These are phyloP conservation scores for Kregervanrija pseudodelftensis DNA, from an alignment of 805 yeast species.

Conservation along the genomic window DNA sequence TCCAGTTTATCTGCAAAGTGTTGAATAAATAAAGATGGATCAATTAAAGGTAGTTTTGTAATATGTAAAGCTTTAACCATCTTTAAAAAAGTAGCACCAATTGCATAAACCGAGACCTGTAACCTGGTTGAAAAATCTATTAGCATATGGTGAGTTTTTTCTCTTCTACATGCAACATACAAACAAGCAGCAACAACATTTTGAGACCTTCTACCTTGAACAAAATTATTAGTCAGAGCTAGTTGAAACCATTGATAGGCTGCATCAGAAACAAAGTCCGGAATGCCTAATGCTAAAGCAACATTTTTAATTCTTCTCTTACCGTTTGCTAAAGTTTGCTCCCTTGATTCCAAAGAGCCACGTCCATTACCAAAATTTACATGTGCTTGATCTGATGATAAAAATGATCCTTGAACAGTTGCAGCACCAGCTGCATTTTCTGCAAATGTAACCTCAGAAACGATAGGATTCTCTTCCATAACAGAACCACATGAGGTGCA, in stretches of 20 bases:
- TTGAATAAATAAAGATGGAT: slow-evolving; percentile 88
- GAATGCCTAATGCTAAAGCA: slow-evolving; percentile 70
- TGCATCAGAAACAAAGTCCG: slow-evolving; percentile 78
- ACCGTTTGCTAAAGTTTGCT: slow-evolving; percentile 83
- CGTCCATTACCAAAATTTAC: slow-evolving; percentile 64
- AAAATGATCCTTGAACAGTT: slow-evolving; percentile 88
- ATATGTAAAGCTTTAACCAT: slow-evolving; percentile 84
- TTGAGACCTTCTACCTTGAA: slow-evolving; percentile 94
- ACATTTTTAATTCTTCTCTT: slow-evolving; percentile 70
- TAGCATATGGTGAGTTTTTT: slow-evolving; percentile 87
- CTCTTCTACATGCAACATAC: slow-evolving; percentile 89
- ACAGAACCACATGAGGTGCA: slow-evolving; percentile 85
- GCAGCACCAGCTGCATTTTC: slow-evolving; percentile 94
- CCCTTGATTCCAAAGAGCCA: slow-evolving; percentile 78
- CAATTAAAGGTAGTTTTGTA: slow-evolving; percentile 75
- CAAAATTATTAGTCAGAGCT: slow-evolving; percentile 83
- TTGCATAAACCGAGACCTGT: slow-evolving; percentile 85
- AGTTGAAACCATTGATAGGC: slow-evolving; percentile 86
- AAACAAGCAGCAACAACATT: slow-evolving; percentile 93
- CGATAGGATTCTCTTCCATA: slow-evolving; percentile 87
- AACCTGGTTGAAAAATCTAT: slow-evolving; percentile 89
- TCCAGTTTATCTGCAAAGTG: slow-evolving; percentile 87
- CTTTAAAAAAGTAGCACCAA: slow-evolving; percentile 92
- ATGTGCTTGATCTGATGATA: slow-evolving; percentile 78
- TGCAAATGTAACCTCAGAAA: slow-evolving; percentile 90